Evolutionary conservation across 495 filamentous ascomycete species (phyloP).

Genomic region (Hyaloscypha variabilis): DNA sequence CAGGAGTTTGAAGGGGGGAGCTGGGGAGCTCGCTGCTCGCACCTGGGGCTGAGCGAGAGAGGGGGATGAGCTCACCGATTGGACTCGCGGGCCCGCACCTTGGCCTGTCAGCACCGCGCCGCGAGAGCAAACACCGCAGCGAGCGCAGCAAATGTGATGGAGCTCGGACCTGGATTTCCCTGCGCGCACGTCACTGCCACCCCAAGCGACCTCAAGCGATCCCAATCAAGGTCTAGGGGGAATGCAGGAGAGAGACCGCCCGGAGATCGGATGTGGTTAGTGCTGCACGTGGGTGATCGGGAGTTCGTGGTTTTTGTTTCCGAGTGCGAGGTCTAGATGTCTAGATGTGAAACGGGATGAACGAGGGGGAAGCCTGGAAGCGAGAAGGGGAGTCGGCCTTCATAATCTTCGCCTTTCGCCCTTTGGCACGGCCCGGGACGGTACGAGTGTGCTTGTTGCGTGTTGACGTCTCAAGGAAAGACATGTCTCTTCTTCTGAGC

Average conservation of each 20-base stretch:
- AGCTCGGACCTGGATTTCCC: neutral
- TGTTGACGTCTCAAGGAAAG: too few species aligned
- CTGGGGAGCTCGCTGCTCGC: neutral
- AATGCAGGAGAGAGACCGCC: neutral
- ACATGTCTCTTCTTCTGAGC: too few species aligned
- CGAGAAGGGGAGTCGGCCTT: too few species aligned
- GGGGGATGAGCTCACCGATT: neutral
- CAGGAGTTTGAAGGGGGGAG: neutral
- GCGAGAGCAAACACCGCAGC: neutral
- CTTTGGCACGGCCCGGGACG: too few species aligned
- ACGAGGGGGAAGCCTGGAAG: too few species aligned
- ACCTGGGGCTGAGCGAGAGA: neutral
- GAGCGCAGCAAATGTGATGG: neutral
- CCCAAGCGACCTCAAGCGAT: neutral
- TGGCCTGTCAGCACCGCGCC: too few species aligned
- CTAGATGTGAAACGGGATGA: too few species aligned
- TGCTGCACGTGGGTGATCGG: neutral
- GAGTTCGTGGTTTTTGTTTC: too few species aligned
- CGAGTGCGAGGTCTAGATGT: too few species aligned
- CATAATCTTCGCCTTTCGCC: too few species aligned
- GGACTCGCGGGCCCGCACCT: neutral
- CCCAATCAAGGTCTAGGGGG: neutral
- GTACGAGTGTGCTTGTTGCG: too few species aligned
- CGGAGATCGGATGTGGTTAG: neutral
- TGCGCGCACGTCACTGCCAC: neutral